Base-by-base conservation (phyloP, 2,329 filamentous ascomycete genomes). In the Pseudogymnoascus sp. region DNA sequence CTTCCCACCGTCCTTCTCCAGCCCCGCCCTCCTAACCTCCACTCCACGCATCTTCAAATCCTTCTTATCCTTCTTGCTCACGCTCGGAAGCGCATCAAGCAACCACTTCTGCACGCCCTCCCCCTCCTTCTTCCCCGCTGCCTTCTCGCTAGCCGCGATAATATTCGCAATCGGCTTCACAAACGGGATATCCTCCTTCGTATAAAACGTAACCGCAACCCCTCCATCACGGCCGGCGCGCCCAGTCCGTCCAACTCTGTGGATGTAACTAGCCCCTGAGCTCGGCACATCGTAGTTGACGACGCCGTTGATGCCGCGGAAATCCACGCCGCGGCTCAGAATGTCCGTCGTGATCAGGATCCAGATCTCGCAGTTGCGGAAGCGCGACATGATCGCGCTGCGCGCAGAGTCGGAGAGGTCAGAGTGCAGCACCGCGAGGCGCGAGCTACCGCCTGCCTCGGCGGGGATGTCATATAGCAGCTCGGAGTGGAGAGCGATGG, bases 281-380 rank as follows among this genome's bases (percentile, higher is more conserved):
- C 88, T 91, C 0, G 95, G 95, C 8, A 97, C 91, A 74, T 99
- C 95, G 77, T 97, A 99, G 77, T 97, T 99, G 61, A 99, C 90
- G 0, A 99, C 93, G 53, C 93, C 92, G 71, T 97, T 97, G 67
- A 99, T 87, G 60, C 95, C 95, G 8, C 90, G 87, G 78, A 99
- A 97, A 76, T 99, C 95, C 42, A 99, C 87, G 19, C 95, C 95
- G 35, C 95, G 89, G 15, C 93, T 89, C 10, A 99, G 81, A 7
- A 99, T 84, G 73, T 99, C 95, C 0, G 95, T 99, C 0, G 95
- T 97, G 74, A 99, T 95, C 36, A 99, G 82, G 6, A 97, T 87
- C 95, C 95, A 99, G 66, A 97, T 88, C 73, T 97, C 92, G 67
- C 93, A 95, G 35, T 87, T 87, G 36, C 95, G 87, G 79, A 99